These are phyloP conservation scores for Pleurozium schreberi DNA, from an alignment of 225 moss, liverwort and hornwort species.

Conservation along the genomic window DNA sequence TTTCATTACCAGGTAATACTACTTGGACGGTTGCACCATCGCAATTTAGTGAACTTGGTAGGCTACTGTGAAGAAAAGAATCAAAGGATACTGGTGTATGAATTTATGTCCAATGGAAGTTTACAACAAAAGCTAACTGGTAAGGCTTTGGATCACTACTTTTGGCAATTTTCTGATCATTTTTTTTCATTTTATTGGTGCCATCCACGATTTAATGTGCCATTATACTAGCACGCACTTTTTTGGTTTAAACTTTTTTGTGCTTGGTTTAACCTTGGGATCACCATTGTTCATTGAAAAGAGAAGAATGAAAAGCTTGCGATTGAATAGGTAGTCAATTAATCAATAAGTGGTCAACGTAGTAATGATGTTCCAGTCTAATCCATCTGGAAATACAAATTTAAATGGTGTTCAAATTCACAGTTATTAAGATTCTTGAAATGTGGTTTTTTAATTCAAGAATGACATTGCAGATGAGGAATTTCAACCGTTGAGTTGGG, in stretches of 20 bases:
- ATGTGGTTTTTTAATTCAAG: background rate
- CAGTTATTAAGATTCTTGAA: background rate
- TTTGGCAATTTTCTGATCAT: background rate
- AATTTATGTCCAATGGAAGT: constrained; percentile 90
- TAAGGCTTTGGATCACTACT: constrained; percentile 10
- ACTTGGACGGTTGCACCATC: constrained; percentile 84
- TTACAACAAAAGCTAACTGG: constrained; percentile 55
- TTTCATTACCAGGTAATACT: constrained; percentile 48
- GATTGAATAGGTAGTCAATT: background rate
- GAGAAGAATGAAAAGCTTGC: background rate
- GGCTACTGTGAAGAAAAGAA: constrained; percentile 89
- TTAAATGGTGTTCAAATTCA: too few species aligned
- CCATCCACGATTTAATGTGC: background rate
- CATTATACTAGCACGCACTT: background rate
- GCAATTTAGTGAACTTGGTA: constrained; percentile 90
- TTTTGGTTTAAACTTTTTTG: background rate
- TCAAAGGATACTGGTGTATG: constrained; percentile 79
- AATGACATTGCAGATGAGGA: constrained; percentile 37
- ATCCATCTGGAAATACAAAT: background rate
- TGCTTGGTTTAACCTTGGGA: background rate
- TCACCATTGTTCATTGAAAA: too few species aligned
- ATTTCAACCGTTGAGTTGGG: constrained; percentile 71
- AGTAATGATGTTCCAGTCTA: background rate
- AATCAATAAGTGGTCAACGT: background rate
- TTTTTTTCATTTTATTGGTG: background rate